Conservation (phyloP, 2,329 filamentous ascomycete genomes). For the Corniculantispora saksenae region DNA sequence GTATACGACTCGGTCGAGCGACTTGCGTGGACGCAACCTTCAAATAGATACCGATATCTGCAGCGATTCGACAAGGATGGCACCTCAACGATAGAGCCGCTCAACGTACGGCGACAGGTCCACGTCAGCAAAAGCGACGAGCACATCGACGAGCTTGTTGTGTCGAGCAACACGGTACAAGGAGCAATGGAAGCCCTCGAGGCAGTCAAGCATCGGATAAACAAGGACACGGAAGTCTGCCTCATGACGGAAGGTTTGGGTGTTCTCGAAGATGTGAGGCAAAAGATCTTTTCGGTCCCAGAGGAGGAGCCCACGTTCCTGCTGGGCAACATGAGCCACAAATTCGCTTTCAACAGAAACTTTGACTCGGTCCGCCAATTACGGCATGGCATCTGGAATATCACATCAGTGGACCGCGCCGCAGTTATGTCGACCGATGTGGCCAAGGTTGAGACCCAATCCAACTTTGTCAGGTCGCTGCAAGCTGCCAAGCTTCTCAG, state of each 20-base stretch:
- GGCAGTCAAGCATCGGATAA: slow-evolving; percentile 65
- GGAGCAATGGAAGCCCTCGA: slow-evolving; percentile 57
- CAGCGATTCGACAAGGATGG: slow-evolving; percentile 25
- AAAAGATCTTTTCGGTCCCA: slow-evolving; percentile 67
- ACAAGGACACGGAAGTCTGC: slow-evolving; percentile 68
- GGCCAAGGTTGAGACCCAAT: slow-evolving; percentile 24
- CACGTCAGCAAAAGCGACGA: slow-evolving; percentile 36
- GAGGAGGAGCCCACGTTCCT: slow-evolving; percentile 72
- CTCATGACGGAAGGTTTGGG: slow-evolving; percentile 84
- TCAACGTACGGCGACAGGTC: slow-evolving; percentile 5
- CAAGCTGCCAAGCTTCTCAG: slow-evolving; percentile 15
- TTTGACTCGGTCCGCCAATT: slow-evolving; percentile 42
- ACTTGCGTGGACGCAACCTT: slow-evolving; percentile 31
- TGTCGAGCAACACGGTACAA: slow-evolving; percentile 62
- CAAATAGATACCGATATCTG: slow-evolving; percentile 34
- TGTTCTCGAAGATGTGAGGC: slow-evolving; percentile 74
- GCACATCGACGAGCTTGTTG: slow-evolving; percentile 70
- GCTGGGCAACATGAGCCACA: slow-evolving; percentile 61
- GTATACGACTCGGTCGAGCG: slow-evolving; percentile 43
- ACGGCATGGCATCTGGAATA: slow-evolving; percentile 32
- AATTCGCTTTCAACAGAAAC: slow-evolving; percentile 44
- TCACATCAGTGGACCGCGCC: slow-evolving; percentile 28
- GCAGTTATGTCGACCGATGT: slow-evolving; percentile 20
- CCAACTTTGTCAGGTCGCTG: slow-evolving; percentile 26
- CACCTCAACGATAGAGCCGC: slow-evolving; percentile 21